phyloP scores from a whole-genome alignment of 2,329 filamentous ascomycete genomes.

The Fusarium sp. region DNA sequence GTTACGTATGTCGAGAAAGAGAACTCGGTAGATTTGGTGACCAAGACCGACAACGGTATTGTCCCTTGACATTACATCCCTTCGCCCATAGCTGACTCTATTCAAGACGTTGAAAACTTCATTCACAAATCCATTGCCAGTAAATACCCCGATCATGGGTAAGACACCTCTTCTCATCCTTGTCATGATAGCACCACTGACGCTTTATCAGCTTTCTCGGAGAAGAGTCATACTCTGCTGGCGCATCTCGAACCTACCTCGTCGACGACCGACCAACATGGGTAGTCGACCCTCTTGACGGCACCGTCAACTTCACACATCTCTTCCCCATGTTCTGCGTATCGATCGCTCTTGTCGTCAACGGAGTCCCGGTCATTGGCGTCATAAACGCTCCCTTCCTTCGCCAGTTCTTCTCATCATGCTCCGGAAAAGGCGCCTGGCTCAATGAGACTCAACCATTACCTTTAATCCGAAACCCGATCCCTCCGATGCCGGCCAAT shows the following conservation, averaged over 20 bases:
- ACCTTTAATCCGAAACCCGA: conserved; percentile 74
- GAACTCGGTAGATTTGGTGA: conserved; percentile 83
- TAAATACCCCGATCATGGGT: conserved; percentile 78
- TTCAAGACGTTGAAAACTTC: conserved; percentile 78
- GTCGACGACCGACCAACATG: conserved; percentile 77
- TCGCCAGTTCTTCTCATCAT: conserved; percentile 78
- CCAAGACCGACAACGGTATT: conserved; percentile 80
- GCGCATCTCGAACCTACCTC: conserved; percentile 77
- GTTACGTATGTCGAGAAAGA: conserved; percentile 72
- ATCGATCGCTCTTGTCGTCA: conserved; percentile 78
- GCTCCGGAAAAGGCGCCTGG: conserved; percentile 77
- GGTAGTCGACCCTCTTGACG: conserved; percentile 84
- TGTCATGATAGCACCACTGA: conserved; percentile 9
- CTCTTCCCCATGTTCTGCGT: conserved; percentile 87
- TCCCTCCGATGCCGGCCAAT: conserved; percentile 73
- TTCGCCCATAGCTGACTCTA: conserved; percentile 10
- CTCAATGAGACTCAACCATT: conserved; percentile 75
- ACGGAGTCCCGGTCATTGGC: conserved; percentile 74
- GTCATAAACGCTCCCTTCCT: conserved; percentile 81
- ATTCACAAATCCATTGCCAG: conserved; percentile 72
- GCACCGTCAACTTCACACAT: conserved; percentile 87
- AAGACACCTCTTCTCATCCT: conserved; percentile 46
- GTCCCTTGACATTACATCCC: background rate
- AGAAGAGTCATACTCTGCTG: conserved; percentile 82
- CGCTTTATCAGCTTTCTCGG: conserved; percentile 74